Evolutionary conservation across 805 yeast species (phyloP), one percentile per base, ranked within the genome.

Genomic region (Starmera amethionina): DNA sequence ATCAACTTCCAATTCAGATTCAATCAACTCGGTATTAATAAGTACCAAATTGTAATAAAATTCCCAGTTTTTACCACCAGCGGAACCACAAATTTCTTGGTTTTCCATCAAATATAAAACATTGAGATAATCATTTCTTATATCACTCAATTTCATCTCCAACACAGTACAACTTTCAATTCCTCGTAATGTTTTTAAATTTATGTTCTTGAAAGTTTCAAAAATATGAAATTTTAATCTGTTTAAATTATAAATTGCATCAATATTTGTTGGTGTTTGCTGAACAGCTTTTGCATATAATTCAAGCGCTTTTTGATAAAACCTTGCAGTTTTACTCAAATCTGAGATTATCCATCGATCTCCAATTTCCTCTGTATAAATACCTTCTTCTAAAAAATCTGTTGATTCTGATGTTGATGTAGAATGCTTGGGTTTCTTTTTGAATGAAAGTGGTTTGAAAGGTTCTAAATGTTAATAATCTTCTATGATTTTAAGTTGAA

Each of bases 281-380:
- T 25, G 10, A 5, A 48, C 35, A 1, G 77, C 68, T 30, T 48
- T 48, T 4, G 45, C 40, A 48, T 80, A 81, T 34, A 55, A 47
- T 10, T 52, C 54, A 45, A 64, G 72, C 0, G 87, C 81, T 38
- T 69, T 61, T 47, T 78, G 79, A 53, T 79, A 82, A 47, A 80
- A 80, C 32, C 89, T 55, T 11, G 82, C 55, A 0, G 79, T 73
- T 47, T 82, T 82, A 10, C 82, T 61, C 6, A 79, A 54, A 48
- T 82, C 89, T 0, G 85, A 75, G 1, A 75, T 64, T 6, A 75
- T 54, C 87, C 88, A 82, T 36, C 89, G 56, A 51, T 82, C 89
- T 0, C 86, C 90, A n/a, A 75, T 70, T 43, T 82, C 89, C 52
- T 82, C 90, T 41, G 75, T 77, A 10, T 63, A 63, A 1, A 78